Base-by-base conservation (phyloP, 257 asterid species). In the Osmanthus fragrans region DNA sequence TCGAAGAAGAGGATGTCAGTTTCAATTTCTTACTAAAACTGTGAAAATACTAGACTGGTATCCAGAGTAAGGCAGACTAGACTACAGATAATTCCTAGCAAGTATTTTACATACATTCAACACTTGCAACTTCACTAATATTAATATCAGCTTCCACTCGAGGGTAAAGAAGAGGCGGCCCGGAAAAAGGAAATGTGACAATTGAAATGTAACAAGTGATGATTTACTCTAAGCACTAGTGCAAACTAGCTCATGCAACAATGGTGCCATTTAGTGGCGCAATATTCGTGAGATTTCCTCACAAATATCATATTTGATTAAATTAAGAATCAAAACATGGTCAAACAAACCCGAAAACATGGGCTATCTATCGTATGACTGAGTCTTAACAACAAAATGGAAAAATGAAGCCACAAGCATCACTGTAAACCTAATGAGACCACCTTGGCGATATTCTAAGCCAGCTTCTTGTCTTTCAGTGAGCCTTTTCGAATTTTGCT, bases 401-500 rank as follows among this genome's bases (percentile, higher is more conserved):
- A 72, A 74, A 75, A 75, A 66, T 49, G 58, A 64, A 75, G 83
- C 84, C 51, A 83, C 45, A 60, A 40, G 29, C 68, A n/a, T 40
- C 34, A 37, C 65, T 72, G 79, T 69, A 32, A 78, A 73, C 75
- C 82, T 19, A 78, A 74, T 40, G 79, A 65, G 79, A 77, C 73
- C 82, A 56, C 76, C 65, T 63, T 60, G 27, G 34, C 37, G 34
- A 45, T 58, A 40, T 40, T 77, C 85, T 90, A 92, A 10, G 82
- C 80, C 70, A 87, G 56, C 86, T 92, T 92, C 89, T 90, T 89
- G 80, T 80, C 90, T 83, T 84, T 86, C 78, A 87, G 80, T 1
- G 91, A 77, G 19, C 92, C 89, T 86, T 81, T 87, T 0, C 97
- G 98, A 27, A 92, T 88, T 81, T 90, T 92, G 87, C 97, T 90